These are phyloP conservation scores for Magnaporthales sp. DNA, from an alignment of 2,329 filamentous ascomycete genomes.

Conservation along the genomic window DNA sequence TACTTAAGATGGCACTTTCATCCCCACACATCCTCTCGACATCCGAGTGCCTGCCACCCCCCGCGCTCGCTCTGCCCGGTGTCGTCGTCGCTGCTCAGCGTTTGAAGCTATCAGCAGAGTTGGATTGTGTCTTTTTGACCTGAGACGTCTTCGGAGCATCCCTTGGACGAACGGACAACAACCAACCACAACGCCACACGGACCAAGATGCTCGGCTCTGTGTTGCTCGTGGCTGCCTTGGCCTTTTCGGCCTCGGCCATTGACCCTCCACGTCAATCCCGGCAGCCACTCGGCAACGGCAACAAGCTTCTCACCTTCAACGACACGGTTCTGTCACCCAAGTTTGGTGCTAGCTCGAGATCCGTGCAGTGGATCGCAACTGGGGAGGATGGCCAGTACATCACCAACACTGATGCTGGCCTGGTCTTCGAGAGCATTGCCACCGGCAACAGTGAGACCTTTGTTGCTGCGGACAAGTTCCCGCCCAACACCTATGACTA, in stretches of 20 bases:
- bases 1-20: not conserved
- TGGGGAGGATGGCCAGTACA: conserved; percentile 53
- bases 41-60: not conserved
- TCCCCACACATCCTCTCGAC: not conserved
- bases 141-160: too few relatives aligned
- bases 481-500: conserved; percentile 31
- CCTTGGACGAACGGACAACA: not conserved
- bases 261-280: conserved; percentile 42
- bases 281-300: conserved; percentile 47
- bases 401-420: conserved; percentile 70
- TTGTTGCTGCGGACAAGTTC: conserved; percentile 81
- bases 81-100: not conserved
- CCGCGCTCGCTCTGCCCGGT: not conserved
- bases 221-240: conserved; percentile 9
- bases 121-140: not conserved
- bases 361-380: conserved; percentile 49
- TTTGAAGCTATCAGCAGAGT: not conserved
- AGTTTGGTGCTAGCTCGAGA: conserved; percentile 34
- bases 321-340: conserved; percentile 41
- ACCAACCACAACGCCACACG: not conserved
- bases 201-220: conserved; percentile 7
- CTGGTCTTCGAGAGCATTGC: conserved; percentile 67
- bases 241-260: conserved; percentile 22
- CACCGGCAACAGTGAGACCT: conserved; percentile 54
- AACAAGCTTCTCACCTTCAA: conserved; percentile 51